Percentiles rank a stretch among this genome's conserved stretches.
phyloP scores from a whole-genome alignment of 1,284 basidiomycete species.

The Irpex rosettiformis region DNA sequence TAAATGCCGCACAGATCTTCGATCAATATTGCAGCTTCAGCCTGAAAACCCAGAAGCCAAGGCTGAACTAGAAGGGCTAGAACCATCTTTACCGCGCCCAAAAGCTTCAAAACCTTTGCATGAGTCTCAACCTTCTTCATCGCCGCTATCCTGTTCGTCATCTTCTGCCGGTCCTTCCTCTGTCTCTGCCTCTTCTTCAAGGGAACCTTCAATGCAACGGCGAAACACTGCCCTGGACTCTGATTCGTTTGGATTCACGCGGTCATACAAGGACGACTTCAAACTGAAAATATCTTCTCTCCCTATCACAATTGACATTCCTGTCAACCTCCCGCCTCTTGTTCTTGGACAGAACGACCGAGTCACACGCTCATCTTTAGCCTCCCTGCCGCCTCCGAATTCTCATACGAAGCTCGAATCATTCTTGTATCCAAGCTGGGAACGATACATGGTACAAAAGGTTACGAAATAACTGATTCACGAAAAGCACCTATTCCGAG shows the following conservation, averaged over 20 bases:
- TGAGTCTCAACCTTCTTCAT: constrained; percentile 14
- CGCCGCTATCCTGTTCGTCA: constrained; percentile 14
- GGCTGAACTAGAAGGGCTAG: constrained; percentile 44
- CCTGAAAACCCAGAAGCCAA: constrained; percentile 57
- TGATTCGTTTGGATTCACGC: constrained; percentile 40
- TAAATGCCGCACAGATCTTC: constrained; percentile 41
- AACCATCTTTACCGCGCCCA: constrained; percentile 25
- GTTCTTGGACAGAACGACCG: constrained; percentile 27
- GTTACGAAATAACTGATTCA: constrained; percentile 13
- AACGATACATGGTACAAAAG: constrained; percentile 52
- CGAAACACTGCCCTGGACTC: neutral
- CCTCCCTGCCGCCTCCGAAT: constrained; percentile 30
- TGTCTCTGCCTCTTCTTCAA: constrained; percentile 24
- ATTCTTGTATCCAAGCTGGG: constrained; percentile 56
- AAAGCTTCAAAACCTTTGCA: constrained; percentile 4
- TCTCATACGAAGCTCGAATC: constrained; percentile 34
- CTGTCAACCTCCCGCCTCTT: constrained; percentile 20
- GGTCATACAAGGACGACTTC: constrained; percentile 43
- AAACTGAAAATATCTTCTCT: constrained; percentile 48
- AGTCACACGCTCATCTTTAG: constrained; percentile 18
- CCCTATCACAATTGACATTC: constrained; percentile 41
- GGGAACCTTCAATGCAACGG: neutral
- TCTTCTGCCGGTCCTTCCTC: constrained; percentile 14
- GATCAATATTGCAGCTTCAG: constrained; percentile 53
- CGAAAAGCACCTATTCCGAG: neutral